Evolutionary conservation across 1,284 basidiomycete species (phyloP).

Genomic region (Rhizoctonia solani): DNA sequence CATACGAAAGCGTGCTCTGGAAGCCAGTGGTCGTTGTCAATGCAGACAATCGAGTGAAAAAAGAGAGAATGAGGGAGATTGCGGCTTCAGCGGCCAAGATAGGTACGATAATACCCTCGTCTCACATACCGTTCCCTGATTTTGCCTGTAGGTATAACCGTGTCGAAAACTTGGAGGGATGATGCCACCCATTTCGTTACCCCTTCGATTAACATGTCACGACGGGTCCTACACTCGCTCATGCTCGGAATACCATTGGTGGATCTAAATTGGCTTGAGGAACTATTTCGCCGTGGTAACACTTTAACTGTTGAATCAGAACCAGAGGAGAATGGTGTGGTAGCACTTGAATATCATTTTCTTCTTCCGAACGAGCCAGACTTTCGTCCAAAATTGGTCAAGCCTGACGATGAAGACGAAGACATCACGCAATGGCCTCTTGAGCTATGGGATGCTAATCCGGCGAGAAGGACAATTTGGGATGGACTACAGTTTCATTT

Average conservation of each 20-base stretch:
- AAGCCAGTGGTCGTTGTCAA: constrained; percentile 17
- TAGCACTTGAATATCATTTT: constrained; percentile 22
- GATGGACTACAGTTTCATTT: constrained; percentile 27
- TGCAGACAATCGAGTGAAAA: constrained; percentile 26
- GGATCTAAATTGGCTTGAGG: constrained; percentile 27
- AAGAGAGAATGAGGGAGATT: constrained; percentile 25
- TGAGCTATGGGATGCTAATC: constrained; percentile 23
- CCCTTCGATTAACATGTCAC: constrained; percentile 27
- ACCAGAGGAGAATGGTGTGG: constrained; percentile 20
- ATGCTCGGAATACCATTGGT: constrained; percentile 27
- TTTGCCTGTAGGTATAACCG: background rate
- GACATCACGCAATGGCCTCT: constrained; percentile 26
- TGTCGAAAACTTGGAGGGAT: constrained; percentile 27
- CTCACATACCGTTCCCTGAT: background rate
- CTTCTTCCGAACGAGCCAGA: constrained; percentile 13
- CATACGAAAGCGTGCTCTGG: constrained; percentile 5
- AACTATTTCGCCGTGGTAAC: constrained; percentile 28
- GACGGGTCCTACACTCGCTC: constrained; percentile 22
- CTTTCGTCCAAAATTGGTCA: constrained; percentile 5
- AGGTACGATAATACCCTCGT: background rate
- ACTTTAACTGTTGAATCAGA: constrained; percentile 11
- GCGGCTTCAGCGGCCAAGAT: constrained; percentile 12
- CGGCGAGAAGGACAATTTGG: constrained; percentile 12
- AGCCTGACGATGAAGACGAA: constrained; percentile 24
- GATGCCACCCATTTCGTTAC: constrained; percentile 18